A percentile compares a stretch with the other conserved stretches of the same genome.
phyloP scores from a whole-genome alignment of 164 flowering plant genomes.

The Saururus chinensis region DNA sequence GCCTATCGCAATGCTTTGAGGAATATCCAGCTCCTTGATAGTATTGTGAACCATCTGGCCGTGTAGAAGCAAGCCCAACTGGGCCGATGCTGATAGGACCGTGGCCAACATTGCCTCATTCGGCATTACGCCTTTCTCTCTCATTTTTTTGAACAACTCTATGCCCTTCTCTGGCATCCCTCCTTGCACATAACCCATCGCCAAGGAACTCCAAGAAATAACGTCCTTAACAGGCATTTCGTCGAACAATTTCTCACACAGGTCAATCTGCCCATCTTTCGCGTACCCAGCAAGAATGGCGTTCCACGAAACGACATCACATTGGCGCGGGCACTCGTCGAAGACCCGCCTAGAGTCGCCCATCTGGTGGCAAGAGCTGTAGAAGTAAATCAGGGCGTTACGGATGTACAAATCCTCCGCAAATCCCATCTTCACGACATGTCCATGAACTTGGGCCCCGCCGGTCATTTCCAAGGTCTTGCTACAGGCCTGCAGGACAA shows the following conservation, averaged over 20 bases:
- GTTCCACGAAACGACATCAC: slow-evolving; percentile 50
- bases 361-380: slow-evolving; percentile 17
- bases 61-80: slow-evolving; percentile 38
- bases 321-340: slow-evolving; percentile 18
- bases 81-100: slow-evolving; percentile 36
- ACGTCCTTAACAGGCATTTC: slow-evolving; percentile 41
- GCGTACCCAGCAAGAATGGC: slow-evolving; percentile 27
- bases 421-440: slow-evolving; percentile 28
- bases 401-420: slow-evolving; percentile 23
- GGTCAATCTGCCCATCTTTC: slow-evolving; percentile 22
- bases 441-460: slow-evolving; percentile 35
- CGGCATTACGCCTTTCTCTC: slow-evolving; percentile 18
- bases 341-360: slow-evolving; percentile 23
- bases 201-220: slow-evolving; percentile 42
- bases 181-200: slow-evolving; percentile 32
- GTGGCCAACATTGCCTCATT: slow-evolving; percentile 38
- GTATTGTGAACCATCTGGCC: slow-evolving; percentile 25
- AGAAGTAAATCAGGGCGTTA: slow-evolving; percentile 38
- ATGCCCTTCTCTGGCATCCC: slow-evolving; percentile 32
- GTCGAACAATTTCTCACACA: slow-evolving; percentile 26
- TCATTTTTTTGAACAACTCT: slow-evolving; percentile 27
- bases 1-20: slow-evolving; percentile 20
- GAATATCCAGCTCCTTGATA: slow-evolving; percentile 18
- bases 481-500: slow-evolving; percentile 38
- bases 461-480: slow-evolving; percentile 16